Conservation (phyloP, 1,139 yeast species). For the Magnusiomyces sp. region DNA sequence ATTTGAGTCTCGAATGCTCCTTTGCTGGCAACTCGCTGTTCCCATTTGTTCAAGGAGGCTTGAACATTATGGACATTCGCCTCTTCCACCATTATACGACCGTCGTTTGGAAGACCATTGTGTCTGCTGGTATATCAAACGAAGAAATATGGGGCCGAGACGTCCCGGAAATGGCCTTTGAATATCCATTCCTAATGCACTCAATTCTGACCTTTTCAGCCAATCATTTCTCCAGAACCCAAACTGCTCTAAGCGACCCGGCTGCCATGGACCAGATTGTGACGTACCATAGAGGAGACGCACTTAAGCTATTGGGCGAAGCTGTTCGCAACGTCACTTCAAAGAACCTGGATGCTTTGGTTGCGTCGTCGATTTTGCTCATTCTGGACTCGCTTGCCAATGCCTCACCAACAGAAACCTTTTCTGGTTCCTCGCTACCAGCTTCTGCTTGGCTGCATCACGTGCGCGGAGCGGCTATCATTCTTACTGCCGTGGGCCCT, state of each 20-base stretch:
- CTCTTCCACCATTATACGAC: constrained; percentile 84
- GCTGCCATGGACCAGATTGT: constrained; percentile 55
- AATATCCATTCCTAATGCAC: constrained; percentile 87
- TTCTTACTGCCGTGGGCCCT: constrained; percentile 91
- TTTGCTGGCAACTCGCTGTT: constrained; percentile 23
- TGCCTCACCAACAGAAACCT: constrained; percentile 59
- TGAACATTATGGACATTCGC: constrained; percentile 70
- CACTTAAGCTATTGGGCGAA: constrained; percentile 67
- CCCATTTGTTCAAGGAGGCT: constrained; percentile 18
- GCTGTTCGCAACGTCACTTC: constrained; percentile 78
- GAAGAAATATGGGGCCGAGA: constrained; percentile 81
- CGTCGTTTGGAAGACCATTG: constrained; percentile 75
- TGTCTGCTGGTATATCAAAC: constrained; percentile 85
- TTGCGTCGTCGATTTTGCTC: constrained; percentile 79
- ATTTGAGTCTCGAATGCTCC: constrained; percentile 66
- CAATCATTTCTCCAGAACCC: constrained; percentile 68
- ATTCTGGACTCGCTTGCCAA: constrained; percentile 93
- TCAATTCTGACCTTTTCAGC: constrained; percentile 85
- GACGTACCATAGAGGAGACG: constrained; percentile 81
- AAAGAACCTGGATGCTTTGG: constrained; percentile 85
- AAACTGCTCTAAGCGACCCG: constrained; percentile 33
- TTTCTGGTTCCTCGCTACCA: constrained; percentile 46
- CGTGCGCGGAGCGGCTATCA: constrained; percentile 94
- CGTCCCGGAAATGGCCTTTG: constrained; percentile 81
- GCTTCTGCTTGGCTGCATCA: constrained; percentile 97